Evolutionary conservation across 208 protist genomes (phyloP).

Genomic region (Leishmania aethiopica): DNA sequence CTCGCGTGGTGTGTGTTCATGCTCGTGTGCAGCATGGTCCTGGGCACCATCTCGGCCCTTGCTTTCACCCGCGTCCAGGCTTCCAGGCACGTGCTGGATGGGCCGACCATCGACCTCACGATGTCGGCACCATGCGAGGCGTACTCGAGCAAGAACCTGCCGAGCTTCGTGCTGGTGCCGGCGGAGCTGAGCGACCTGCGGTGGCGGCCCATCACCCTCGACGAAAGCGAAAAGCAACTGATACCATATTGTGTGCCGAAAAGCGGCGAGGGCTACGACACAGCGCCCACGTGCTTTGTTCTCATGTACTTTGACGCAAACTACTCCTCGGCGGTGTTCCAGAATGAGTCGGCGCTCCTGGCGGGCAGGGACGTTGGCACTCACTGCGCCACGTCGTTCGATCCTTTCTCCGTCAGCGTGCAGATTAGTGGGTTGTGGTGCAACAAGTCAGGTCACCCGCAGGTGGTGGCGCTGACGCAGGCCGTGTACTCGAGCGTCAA

Average conservation of each 20-base stretch:
- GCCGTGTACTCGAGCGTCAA: constrained; percentile 37
- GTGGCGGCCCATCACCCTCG: constrained; percentile 80
- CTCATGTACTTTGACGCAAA: constrained; percentile 77
- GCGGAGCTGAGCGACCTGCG: constrained; percentile 70
- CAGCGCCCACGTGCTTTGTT: constrained; percentile 53
- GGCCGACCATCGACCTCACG: constrained; percentile 65
- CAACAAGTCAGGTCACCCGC: constrained; percentile 36
- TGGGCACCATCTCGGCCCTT: constrained; percentile 70
- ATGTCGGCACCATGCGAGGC: constrained; percentile 47
- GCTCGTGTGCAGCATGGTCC: constrained; percentile 58
- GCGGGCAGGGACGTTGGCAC: constrained; percentile 47
- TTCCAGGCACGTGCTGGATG: constrained; percentile 48
- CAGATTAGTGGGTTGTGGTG: constrained; percentile 49
- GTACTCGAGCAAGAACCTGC: constrained; percentile 38
- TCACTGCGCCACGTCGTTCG: constrained; percentile 53
- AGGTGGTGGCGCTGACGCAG: constrained; percentile 58
- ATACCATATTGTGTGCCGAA: constrained; percentile 50
- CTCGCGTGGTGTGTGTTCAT: constrained; percentile 79
- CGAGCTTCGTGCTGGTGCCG: constrained; percentile 72
- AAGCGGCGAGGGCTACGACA: neutral
- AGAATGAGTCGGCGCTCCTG: constrained; percentile 38
- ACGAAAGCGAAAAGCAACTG: constrained; percentile 33
- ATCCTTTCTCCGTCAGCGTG: constrained; percentile 43
- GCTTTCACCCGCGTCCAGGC: constrained; percentile 78
- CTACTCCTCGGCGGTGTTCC: constrained; percentile 67